Conservation (phyloP, 164 flowering plant genomes). For the Vitis cinerea region DNA sequence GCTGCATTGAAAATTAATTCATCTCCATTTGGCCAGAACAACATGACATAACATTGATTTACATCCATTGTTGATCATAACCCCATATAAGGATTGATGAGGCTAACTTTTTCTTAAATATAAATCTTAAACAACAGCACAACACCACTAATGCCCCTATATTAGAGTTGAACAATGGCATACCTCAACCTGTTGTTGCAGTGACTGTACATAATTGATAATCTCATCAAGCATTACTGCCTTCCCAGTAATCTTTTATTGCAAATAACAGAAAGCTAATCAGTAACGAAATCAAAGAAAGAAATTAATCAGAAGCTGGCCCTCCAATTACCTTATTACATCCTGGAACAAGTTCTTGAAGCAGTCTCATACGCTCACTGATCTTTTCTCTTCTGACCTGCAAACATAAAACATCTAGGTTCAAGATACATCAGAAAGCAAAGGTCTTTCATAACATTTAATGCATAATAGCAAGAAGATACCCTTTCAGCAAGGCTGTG, state of each 20-base stretch:
- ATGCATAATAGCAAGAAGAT: conserved; percentile 6
- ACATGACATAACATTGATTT: no score
- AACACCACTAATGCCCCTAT: neutral
- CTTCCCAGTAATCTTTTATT: conserved; percentile 49
- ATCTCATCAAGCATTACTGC: conserved; percentile 99
- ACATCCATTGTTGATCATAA: no score
- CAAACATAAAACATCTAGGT: conserved; percentile 11
- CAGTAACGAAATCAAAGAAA: neutral
- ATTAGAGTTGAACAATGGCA: conserved; percentile 9
- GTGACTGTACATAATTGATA: conserved; percentile 95
- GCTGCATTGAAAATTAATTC: no score
- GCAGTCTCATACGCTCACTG: conserved; percentile 93
- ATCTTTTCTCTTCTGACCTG: conserved; percentile 97
- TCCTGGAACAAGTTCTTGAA: conserved; percentile 98
- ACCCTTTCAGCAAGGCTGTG: conserved; percentile 99
- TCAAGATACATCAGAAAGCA: conserved; percentile 9
- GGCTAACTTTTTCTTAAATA: neutral
- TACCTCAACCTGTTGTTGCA: conserved; percentile 98
- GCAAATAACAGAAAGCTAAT: neutral
- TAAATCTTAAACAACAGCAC: neutral
- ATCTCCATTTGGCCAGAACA: no score
- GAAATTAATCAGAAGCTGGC: neutral
- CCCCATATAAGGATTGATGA: no score
- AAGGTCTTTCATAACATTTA: neutral
- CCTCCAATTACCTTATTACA: conserved; percentile 73